Evolutionary conservation across 169 alveolate species (phyloP).

Genomic region (Plasmodium vinckei): DNA sequence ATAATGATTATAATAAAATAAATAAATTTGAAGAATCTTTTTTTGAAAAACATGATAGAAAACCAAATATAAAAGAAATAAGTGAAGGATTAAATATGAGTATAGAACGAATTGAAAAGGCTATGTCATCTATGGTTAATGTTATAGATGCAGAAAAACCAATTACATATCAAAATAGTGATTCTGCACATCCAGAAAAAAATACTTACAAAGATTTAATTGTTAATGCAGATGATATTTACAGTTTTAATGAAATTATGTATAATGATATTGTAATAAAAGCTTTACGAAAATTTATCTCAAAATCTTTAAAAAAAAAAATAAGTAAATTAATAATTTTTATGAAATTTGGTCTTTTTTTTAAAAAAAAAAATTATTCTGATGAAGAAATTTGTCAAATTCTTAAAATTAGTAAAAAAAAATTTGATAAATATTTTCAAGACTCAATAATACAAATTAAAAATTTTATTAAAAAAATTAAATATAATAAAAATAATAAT

Average conservation of each 20-base stretch:
- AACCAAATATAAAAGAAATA: conserved; percentile 66
- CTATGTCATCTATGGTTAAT: conserved; percentile 36
- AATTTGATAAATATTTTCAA: conserved; percentile 49
- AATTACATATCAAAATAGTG: conserved; percentile 35
- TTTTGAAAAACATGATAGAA: conserved; percentile 56
- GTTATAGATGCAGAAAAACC: conserved; percentile 73
- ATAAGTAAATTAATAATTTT: conserved; percentile 62
- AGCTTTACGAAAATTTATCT: conserved; percentile 62
- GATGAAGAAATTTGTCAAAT: conserved; percentile 61
- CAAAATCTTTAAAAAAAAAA: conserved; percentile 57
- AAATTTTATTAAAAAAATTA: conserved; percentile 32
- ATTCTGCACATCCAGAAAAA: conserved; percentile 63
- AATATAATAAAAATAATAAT: conserved; percentile 7
- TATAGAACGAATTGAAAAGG: conserved; percentile 47
- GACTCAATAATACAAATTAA: conserved; percentile 51
- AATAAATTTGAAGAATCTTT: conserved; percentile 63
- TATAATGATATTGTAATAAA: conserved; percentile 66
- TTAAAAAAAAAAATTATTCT: conserved; percentile 36
- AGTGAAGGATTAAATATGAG: conserved; percentile 35
- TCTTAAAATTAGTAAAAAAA: conserved; percentile 34
- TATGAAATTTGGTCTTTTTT: conserved; percentile 72
- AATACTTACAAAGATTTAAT: conserved; percentile 73
- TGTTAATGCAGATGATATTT: conserved; percentile 72
- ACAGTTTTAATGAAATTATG: conserved; percentile 68
- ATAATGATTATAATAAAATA: conserved; percentile 56